phyloP scores from a whole-genome alignment of 179 eudicot genomes.

The Spergularia azorica region DNA sequence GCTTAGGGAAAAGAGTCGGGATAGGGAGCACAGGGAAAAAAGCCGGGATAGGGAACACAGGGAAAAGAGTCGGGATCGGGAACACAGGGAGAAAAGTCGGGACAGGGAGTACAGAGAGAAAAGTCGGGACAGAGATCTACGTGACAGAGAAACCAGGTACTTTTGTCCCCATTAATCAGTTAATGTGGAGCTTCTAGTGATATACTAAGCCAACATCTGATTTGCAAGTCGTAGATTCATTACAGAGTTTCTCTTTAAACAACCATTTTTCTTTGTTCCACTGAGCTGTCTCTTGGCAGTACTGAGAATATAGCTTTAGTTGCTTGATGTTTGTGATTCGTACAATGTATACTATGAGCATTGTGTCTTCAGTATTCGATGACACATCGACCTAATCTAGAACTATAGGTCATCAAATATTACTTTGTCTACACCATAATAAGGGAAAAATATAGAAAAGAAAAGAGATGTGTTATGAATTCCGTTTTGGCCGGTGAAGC shows the following conservation, averaged over 20 bases:
- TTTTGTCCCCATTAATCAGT: not conserved
- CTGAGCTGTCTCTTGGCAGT: not conserved
- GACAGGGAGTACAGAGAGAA: constrained; percentile 46
- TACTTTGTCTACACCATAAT: not conserved
- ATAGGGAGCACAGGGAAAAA: constrained; percentile 48
- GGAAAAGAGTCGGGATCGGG: constrained; percentile 44
- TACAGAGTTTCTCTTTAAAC: not conserved
- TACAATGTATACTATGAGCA: not conserved
- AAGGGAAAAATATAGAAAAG: too few species aligned
- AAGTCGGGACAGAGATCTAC: constrained; percentile 31
- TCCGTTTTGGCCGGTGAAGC: not conserved
- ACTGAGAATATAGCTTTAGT: not conserved
- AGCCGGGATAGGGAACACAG: constrained; percentile 48
- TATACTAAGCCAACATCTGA: not conserved
- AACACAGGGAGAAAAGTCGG: constrained; percentile 40
- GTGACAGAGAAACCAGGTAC: constrained; percentile 40
- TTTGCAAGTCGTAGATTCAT: constrained; percentile 9
- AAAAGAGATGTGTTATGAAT: too few species aligned
- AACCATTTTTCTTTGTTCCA: not conserved
- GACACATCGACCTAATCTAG: not conserved
- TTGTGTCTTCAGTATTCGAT: not conserved
- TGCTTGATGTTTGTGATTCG: not conserved
- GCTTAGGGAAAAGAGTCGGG: constrained; percentile 41
- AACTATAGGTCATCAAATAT: not conserved
- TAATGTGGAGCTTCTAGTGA: constrained; percentile 1